Base-by-base conservation (phyloP, 495 filamentous ascomycete species). In the Aspergillus campestris region DNA sequence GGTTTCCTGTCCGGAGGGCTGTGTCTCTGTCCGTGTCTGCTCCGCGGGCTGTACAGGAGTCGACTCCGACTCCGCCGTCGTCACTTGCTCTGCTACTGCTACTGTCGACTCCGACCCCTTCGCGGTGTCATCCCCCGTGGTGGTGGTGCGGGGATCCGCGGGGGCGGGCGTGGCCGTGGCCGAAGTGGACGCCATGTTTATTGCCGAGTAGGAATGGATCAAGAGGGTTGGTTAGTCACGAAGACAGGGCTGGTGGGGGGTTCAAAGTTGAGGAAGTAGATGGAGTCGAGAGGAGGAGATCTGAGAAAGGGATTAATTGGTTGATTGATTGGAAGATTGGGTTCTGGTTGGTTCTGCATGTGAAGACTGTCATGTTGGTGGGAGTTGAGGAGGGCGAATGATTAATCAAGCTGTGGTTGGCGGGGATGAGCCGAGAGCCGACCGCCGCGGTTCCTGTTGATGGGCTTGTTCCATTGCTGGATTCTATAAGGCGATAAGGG, bases 151-250 rank as follows among this genome's bases (percentile, higher is more conserved):
- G 13, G 48, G 36, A 30, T 27, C 31, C 18, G 42, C 12, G 33
- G 33, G 7, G 13, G 51, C 42, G 6, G 41, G 11, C 9, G 40
- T 44, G 38, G 47, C 37, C 12, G 44, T 9, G 12, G 44, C 42
- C 34, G 49, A 46, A 41, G 53, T 38, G 34, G 52, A 50, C 34
- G 49, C 45, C 53, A 56, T 56, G 33, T 9, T 9, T 42, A 37
- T 15, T 31, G 40, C 43, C 31, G 39, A 40, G 40, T 29, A 9
- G n/a, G 35, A 9, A 30, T n/a, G 12, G 8, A 32, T 24, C 31
- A 28, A 12, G 31, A 28, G 27, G 18, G 29, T 24, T 1, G 18
- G 18, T 24, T 24, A 24, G 18, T 24, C 18, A 24, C 18, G 18
- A 24, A 24, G 18, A 24, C 18, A 24, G 18, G 18, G 18, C 18